Base-by-base conservation (phyloP, 1,284 basidiomycete species). In the Lignosus rhinocerotis region DNA sequence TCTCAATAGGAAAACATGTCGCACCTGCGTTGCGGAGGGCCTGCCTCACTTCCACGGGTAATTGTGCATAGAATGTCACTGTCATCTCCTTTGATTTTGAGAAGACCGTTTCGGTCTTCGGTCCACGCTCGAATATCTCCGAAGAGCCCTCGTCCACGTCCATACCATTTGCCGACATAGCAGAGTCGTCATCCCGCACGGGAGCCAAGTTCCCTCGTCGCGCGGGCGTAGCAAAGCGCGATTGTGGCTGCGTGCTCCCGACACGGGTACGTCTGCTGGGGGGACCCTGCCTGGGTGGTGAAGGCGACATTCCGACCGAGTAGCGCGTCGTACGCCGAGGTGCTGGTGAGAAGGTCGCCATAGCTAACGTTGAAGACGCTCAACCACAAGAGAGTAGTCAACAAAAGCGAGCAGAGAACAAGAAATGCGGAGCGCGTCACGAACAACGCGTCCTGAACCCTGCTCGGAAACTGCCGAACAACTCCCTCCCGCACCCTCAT, bases 31-130 rank as follows among this genome's bases (percentile, higher is more conserved):
- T 85, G 62, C 79, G 82, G 51, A 92, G 75, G 17, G 86, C 79
- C 62, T 88, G 87, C 66, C 84, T 87, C 51, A 91, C 84, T 69
- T 93, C 90, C 6, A 84, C 74, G 4, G 91, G 90, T 45, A 92
- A 71, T 65, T 80, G 78, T 33, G 88, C 84, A 67, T 90, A 87
- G 70, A 90, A 84, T 25, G 81, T 76, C n/a, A 86, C 87, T 12
- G 79, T 71, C 59, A 90, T 73, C 72, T 92, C 87, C 61, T 86
- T 82, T 25, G 89, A 89, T 70, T 86, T 87, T 49, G 89, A 87
- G 71, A 87, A 90, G 39, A 86, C 64, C 1, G 76, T 75, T 54
- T 88, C 86, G 50, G 76, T 59, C 69, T 76, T 76, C 46, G 72
- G 66, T 39, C 72, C 67, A 51, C 66, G 68, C 59, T 76, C 76